A percentile compares a stretch with the other conserved stretches of the same genome.
Evolutionary conservation across 306 rosid species (phyloP).

Genomic region (Ammopiptanthus mongolicus): DNA sequence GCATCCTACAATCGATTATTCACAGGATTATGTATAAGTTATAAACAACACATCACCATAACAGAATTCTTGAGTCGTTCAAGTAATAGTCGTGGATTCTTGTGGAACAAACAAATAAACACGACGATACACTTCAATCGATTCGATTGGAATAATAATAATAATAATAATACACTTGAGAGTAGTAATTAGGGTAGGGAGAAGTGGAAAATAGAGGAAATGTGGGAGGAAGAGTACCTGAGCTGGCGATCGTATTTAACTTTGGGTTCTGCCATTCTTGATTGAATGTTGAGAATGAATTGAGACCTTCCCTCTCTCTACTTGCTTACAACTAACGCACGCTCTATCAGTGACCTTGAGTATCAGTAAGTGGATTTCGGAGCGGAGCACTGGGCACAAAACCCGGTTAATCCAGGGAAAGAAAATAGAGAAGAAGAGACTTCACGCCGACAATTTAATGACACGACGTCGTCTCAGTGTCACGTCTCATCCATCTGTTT

Average conservation of each 20-base stretch:
- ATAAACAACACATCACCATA: not conserved
- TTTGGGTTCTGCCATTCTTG: slow-evolving; percentile 73
- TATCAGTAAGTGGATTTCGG: not conserved
- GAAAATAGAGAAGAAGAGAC: too few relatives aligned
- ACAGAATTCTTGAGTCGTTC: not conserved
- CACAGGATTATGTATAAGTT: not conserved
- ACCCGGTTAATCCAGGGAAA: too few relatives aligned
- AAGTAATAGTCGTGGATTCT: not conserved
- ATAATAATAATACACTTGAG: too few relatives aligned
- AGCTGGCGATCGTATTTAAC: slow-evolving; percentile 84
- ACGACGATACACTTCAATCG: not conserved
- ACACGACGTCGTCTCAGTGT: slow-evolving; percentile 7
- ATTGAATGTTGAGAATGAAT: not conserved
- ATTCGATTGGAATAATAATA: not conserved
- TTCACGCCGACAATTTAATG: not conserved
- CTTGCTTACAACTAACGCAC: slow-evolving; percentile 22
- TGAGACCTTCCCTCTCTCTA: not conserved
- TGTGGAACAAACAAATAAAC: not conserved
- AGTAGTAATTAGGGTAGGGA: too few relatives aligned
- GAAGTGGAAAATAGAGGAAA: not conserved
- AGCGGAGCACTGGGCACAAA: not conserved
- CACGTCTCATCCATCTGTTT: not conserved
- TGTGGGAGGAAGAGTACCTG: slow-evolving; percentile 39
- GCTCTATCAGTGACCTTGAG: too few relatives aligned
- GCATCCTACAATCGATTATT: not conserved